Base-by-base conservation (phyloP, 2,329 filamentous ascomycete genomes). In the Venturia pyrina region DNA sequence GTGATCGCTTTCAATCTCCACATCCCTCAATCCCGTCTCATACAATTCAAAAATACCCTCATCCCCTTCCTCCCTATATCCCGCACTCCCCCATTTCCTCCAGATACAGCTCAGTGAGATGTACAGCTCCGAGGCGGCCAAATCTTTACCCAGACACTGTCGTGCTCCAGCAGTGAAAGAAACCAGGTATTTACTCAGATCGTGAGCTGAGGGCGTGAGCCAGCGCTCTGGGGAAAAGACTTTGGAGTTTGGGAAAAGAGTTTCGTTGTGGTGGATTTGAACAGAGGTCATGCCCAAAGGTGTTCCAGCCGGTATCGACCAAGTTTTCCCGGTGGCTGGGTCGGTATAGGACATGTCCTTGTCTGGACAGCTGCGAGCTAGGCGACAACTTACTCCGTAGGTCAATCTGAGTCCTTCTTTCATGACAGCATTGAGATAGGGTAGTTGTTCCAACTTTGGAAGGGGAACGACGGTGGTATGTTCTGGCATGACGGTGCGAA, bases 141-240 rank as follows among this genome's bases (percentile, higher is more conserved):
- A 69, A 69, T 81, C 78, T 56, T 78, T 86, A 3, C 86, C 86
- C 32, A 87, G 82, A 68, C 87, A 90, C 0, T 86, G 86, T 69
- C 87, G 78, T 0, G 85, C 86, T 4, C 87, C 87, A 60, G 79
- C 83, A 6, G 85, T 82, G 28, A 77, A 89, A 89, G 0, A 87
- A 83, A 77, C 88, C 89, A 71, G 87, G 84, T 8, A 85, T 71
- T 57, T 84, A 78, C 61, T 46, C 40, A 67, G 32, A 69, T 84
- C 84, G 17, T 65, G 56, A 13, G 56, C 67, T 8, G 56, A 34
- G 37, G 56, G 10, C 69, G 88, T 83, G 66, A 85, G 77, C 24
- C 82, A 81, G 69, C 88, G 84, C 43, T 86, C 78, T 13, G 85
- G 68, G 10, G 21, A 44, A 57, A 69, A 69, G 6, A 44, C 24